Evolutionary conservation across 1,284 basidiomycete genomes (phyloP).

Genomic region (Leucoagaricus sp.): DNA sequence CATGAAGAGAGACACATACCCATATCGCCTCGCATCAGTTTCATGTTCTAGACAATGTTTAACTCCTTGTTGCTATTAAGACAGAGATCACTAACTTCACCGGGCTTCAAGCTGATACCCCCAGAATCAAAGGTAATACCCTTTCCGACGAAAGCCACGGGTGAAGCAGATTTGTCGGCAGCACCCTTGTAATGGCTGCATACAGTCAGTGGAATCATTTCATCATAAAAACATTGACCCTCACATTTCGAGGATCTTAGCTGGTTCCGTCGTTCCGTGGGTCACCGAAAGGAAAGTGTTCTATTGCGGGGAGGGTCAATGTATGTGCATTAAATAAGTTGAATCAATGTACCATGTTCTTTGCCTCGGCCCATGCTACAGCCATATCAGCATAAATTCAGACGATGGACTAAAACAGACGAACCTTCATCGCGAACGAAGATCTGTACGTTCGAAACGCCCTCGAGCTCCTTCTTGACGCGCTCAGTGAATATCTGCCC

Average conservation of each 20-base stretch:
- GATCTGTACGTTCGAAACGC: slow-evolving; percentile 70
- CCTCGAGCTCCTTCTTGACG: slow-evolving; percentile 67
- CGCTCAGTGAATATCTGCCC: slow-evolving; percentile 69
- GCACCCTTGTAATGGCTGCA: slow-evolving; percentile 81
- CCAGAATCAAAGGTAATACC: slow-evolving; percentile 90
- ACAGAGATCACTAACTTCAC: slow-evolving; percentile 68
- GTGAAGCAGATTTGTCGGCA: slow-evolving; percentile 51
- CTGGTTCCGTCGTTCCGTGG: slow-evolving; percentile 80
- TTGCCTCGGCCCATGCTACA: slow-evolving; percentile 75
- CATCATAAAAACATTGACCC: slow-evolving; percentile 19
- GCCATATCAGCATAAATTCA: background rate
- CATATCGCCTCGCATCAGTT: slow-evolving; percentile 80
- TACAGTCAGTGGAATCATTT: slow-evolving; percentile 4
- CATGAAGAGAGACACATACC: slow-evolving; percentile 44
- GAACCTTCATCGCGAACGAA: slow-evolving; percentile 75
- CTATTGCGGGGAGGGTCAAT: slow-evolving; percentile 33
- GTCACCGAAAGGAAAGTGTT: slow-evolving; percentile 87
- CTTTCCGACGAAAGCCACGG: slow-evolving; percentile 84
- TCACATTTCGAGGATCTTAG: slow-evolving; percentile 87
- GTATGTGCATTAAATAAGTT: background rate
- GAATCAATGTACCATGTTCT: slow-evolving; percentile 67
- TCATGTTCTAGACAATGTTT: background rate
- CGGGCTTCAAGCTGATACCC: slow-evolving; percentile 86
- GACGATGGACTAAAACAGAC: slow-evolving; percentile 11
- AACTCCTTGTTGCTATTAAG: too few relatives aligned